These are phyloP conservation scores for Austroboletus rostrupii DNA, from an alignment of 1,284 basidiomycete species.

Conservation along the genomic window DNA sequence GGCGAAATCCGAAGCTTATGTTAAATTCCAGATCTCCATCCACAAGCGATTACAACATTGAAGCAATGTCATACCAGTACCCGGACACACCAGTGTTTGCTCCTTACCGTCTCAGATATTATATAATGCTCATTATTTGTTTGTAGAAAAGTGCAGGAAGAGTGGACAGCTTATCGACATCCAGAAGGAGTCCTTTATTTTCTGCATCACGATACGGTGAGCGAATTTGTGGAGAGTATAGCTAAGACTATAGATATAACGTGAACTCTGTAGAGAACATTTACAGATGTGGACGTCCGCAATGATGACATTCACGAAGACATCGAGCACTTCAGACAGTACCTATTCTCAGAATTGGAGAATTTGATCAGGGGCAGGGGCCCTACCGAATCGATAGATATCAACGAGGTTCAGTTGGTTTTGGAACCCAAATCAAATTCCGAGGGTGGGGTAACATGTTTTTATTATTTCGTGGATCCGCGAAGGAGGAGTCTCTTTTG, in stretches of 20 bases:
- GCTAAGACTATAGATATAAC: neutral
- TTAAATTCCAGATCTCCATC: constrained; percentile 5
- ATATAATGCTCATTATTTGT: neutral
- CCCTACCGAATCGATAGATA: constrained; percentile 5
- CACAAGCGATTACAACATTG: constrained; percentile 8
- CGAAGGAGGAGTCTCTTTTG: constrained; percentile 26
- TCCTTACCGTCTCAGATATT: neutral
- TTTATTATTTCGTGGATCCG: constrained; percentile 31
- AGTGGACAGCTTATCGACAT: constrained; percentile 25
- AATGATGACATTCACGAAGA: constrained; percentile 15
- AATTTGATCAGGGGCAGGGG: constrained; percentile 3
- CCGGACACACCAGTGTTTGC: constrained; percentile 16
- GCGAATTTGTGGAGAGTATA: constrained; percentile 5
- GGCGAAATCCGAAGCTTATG: constrained; percentile 2
- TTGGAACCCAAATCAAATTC: constrained; percentile 22
- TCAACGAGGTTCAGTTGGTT: constrained; percentile 27
- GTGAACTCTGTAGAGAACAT: constrained; percentile 23
- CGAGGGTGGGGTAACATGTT: constrained; percentile 15
- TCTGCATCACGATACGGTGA: constrained; percentile 24
- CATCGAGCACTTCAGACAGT: constrained; percentile 21
- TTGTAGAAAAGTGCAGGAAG: constrained; percentile 17
- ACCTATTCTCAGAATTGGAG: constrained; percentile 13
- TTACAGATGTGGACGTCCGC: constrained; percentile 29
- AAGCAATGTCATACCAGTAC: constrained; percentile 18
- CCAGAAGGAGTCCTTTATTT: constrained; percentile 31